Evolutionary conservation across 1,139 yeast genomes (phyloP).

Genomic region (Citeromyces hawaiiensis): DNA sequence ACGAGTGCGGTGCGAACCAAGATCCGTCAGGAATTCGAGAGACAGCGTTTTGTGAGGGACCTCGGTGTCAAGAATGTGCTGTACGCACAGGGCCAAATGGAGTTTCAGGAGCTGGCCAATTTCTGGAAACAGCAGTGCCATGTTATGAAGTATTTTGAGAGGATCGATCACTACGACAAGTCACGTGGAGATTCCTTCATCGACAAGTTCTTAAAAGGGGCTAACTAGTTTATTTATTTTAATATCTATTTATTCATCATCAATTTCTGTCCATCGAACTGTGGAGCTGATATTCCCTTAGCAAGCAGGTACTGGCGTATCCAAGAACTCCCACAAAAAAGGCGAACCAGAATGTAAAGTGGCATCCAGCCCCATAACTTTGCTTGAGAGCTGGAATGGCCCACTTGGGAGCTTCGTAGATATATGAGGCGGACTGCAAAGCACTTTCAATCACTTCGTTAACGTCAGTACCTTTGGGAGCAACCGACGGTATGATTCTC

Average conservation of each 20-base stretch:
- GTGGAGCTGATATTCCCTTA: conserved; percentile 27
- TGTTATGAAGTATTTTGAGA: conserved; percentile 70
- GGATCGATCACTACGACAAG: conserved; percentile 38
- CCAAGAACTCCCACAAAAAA: conserved; percentile 17
- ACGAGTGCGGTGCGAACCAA: conserved; percentile 73
- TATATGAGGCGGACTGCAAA: conserved; percentile 27
- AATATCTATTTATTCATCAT: background rate
- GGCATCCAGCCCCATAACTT: conserved; percentile 28
- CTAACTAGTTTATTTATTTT: conserved; percentile 7
- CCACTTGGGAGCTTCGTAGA: conserved; percentile 24
- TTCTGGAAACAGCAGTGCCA: conserved; percentile 90
- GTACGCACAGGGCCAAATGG: conserved; percentile 81
- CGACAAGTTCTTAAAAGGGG: conserved; percentile 61
- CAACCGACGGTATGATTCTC: conserved; percentile 14
- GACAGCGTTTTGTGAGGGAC: conserved; percentile 65
- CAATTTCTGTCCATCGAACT: conserved; percentile 12
- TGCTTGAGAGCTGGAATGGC: conserved; percentile 20
- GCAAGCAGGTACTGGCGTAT: conserved; percentile 19
- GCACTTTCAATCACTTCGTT: conserved; percentile 23
- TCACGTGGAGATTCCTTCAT: conserved; percentile 44
- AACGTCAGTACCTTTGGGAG: conserved; percentile 9
- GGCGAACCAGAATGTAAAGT: conserved; percentile 23
- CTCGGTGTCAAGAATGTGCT: conserved; percentile 53
- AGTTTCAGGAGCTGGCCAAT: conserved; percentile 76
- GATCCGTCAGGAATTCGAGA: conserved; percentile 81